phyloP scores from a whole-genome alignment of 2,329 filamentous ascomycete genomes.

The Beauveria sp. region DNA sequence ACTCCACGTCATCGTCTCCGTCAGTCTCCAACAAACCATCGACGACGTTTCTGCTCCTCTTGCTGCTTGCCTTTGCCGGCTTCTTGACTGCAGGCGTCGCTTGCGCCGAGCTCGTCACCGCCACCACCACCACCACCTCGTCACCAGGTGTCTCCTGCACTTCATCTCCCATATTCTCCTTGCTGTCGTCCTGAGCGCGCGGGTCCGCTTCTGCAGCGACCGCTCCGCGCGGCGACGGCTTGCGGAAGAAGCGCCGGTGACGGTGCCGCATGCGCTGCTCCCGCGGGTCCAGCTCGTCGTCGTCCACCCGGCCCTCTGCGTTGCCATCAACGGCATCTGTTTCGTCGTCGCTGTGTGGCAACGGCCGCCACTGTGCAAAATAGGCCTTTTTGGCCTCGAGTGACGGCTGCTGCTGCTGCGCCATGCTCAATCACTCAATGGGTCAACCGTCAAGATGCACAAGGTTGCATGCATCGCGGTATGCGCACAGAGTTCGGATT shows the following conservation, averaged over 20 bases:
- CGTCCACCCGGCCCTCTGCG: slow-evolving; percentile 12
- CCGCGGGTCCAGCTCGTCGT: slow-evolving; percentile 21
- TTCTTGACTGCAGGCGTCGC: neutral
- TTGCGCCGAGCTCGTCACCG: neutral
- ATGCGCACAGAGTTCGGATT: too few relatives aligned
- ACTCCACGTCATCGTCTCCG: neutral
- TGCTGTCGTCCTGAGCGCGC: too few relatives aligned
- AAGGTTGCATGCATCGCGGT: neutral
- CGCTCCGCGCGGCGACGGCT: neutral
- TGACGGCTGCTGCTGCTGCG: slow-evolving; percentile 7
- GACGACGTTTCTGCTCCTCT: neutral
- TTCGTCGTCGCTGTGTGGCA: slow-evolving; percentile 24
- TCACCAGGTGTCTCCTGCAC: neutral
- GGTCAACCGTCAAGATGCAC: neutral
- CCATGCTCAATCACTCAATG: slow-evolving; percentile 15
- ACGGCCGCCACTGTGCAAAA: slow-evolving; percentile 34
- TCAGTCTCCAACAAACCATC: neutral
- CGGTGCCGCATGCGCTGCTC: slow-evolving; percentile 27
- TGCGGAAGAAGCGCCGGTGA: slow-evolving; percentile 22
- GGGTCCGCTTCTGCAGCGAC: neutral
- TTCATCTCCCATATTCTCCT: too few relatives aligned
- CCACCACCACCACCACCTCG: neutral
- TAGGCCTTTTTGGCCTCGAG: slow-evolving; percentile 37
- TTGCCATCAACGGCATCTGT: slow-evolving; percentile 5
- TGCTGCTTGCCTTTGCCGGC: neutral